Conservation (phyloP, 805 yeast species). For the Wickerhamomyces alni region DNA sequence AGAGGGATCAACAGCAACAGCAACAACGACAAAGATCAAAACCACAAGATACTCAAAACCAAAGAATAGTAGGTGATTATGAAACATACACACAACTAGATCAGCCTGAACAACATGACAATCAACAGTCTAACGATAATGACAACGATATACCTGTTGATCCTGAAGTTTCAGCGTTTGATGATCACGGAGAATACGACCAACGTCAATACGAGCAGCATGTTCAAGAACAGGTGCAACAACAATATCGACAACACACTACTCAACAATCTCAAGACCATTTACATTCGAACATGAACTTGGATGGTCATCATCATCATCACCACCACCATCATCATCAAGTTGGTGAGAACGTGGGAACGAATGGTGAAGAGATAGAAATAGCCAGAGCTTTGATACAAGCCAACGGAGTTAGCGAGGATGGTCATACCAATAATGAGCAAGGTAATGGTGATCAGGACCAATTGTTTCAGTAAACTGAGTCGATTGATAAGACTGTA, state of each 20-base stretch:
- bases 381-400: constrained; percentile 63
- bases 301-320: no score
- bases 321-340: neutral
- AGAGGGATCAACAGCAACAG: constrained; percentile 1
- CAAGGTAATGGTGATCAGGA: constrained; percentile 1
- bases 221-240: constrained; percentile 1
- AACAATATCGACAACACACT: neutral
- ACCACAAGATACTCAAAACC: neutral
- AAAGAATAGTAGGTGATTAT: neutral
- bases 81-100: neutral
- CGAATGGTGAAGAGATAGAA: constrained; percentile 50
- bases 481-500: no score
- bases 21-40: neutral
- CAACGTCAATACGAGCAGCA: constrained; percentile 4
- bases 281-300: neutral
- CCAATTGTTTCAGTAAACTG: neutral
- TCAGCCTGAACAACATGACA: constrained; percentile 1
- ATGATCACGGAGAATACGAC: constrained; percentile 13
- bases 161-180: constrained; percentile 50
- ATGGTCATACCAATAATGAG: constrained; percentile 10
- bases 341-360: constrained; percentile 14
- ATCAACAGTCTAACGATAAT: constrained; percentile 1
- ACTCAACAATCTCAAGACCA: constrained; percentile 3
- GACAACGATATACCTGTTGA: constrained; percentile 45
- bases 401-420: constrained; percentile 30